Evolutionary conservation across 306 rosid genomes (phyloP), one percentile per base, ranked within the genome.

Genomic region (Quercus berberidifolia): DNA sequence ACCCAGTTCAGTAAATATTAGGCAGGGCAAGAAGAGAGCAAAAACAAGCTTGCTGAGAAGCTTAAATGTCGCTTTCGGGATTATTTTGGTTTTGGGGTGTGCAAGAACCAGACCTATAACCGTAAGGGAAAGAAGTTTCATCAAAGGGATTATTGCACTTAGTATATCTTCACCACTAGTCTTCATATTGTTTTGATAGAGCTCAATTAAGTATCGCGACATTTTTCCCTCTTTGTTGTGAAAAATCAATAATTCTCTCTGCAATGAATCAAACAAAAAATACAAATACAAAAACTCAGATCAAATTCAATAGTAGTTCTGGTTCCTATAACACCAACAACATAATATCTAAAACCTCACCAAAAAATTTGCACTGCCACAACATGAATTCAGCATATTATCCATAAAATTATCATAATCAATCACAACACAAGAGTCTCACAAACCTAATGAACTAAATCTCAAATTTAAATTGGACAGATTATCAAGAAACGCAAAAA

Each of bases 21-120:
- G 82, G 79, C 98, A 94, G 1, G 98, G 98, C 88, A 94, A 86
- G 85, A 94, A 94, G 80, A 94, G 75, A 6, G 96, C 97, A 56
- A 94, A 94, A 5, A 94, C 97, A 59, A 92, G 94, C 84, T 94
- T 90, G 88, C 97, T 89, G 15, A 94, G 92, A 62, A 94, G 97
- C 75, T 76, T 90, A 69, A 90, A 89, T 5, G 98, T 90, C 0
- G 88, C 91, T 79, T 56, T 92, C 20, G 98, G 97, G 79, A 94
- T 89, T 46, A 94, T 80, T 64, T 85, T 85, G 79, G 64, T 71
- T 78, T 49, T 94, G 10, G 96, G 96, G 80, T 89, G 79, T 19
- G 94, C 91, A 75, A 92, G 92, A 78, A 92, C 76, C 31, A 92
- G 63, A 11, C 98, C 96, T 28, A 92, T 85, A 58, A 87, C 85